These are phyloP conservation scores for Solanum verrucosum DNA, from an alignment of 257 asterid genomes.

Conservation along the genomic window DNA sequence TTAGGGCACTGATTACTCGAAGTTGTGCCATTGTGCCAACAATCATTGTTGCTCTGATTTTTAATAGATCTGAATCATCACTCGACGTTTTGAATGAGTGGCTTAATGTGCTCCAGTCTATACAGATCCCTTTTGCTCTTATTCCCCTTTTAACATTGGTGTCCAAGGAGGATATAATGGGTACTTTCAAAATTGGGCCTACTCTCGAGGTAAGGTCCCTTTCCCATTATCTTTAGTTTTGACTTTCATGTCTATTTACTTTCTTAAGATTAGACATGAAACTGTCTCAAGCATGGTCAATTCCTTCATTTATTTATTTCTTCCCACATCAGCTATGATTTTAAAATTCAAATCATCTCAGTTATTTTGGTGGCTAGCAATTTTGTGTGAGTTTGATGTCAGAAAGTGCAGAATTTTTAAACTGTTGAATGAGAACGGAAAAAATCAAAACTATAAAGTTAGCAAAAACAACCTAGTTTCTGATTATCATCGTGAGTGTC, in stretches of 20 bases:
- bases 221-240: background rate
- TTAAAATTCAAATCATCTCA: background rate
- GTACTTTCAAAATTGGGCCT: slow-evolving; percentile 71
- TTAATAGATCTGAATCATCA: slow-evolving; percentile 81
- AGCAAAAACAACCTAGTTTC: background rate
- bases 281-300: background rate
- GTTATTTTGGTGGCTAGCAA: background rate
- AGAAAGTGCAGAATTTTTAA: background rate
- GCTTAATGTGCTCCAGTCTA: slow-evolving; percentile 93
- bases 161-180: slow-evolving; percentile 89
- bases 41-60: slow-evolving; percentile 75
- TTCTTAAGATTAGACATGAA: background rate
- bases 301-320: background rate
- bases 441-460: background rate
- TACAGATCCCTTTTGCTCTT: slow-evolving; percentile 95
- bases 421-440: background rate
- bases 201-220: slow-evolving; percentile 44
- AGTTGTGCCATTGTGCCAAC: slow-evolving; percentile 98
- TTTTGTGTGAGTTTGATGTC: background rate
- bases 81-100: slow-evolving; percentile 86
- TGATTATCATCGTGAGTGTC: background rate
- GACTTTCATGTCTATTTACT: background rate
- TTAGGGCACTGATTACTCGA: slow-evolving; percentile 82
- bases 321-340: background rate
- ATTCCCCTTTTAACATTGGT: slow-evolving; percentile 97